A percentile compares a stretch with the other conserved stretches of the same genome.
Conservation (phyloP, 129 eudicot species). For the Centaurea solstitialis region DNA sequence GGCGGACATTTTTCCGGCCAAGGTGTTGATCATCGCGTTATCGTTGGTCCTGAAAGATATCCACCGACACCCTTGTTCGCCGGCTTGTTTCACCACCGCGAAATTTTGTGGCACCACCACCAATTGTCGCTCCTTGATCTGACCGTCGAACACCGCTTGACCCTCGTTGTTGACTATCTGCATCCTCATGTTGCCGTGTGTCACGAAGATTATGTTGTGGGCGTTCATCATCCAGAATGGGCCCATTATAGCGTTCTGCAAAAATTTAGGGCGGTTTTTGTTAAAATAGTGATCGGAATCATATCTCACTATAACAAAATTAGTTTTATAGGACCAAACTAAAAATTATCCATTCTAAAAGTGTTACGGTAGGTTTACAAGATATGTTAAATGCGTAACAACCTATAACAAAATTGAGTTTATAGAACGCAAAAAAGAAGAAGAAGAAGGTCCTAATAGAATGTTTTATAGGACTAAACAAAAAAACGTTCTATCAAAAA, state of each 20-base stretch:
- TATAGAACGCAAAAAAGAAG: too few species aligned
- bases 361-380: neutral
- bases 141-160: conserved; percentile 53
- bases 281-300: neutral
- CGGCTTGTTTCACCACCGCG: conserved; percentile 58
- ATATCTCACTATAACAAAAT: neutral
- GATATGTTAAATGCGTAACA: too few species aligned
- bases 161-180: conserved; percentile 66
- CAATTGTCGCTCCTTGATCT: conserved; percentile 39
- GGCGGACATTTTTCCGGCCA: conserved; percentile 44
- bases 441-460: too few species aligned
- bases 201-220: conserved; percentile 53
- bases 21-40: conserved; percentile 32
- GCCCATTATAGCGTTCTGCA: conserved; percentile 59
- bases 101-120: conserved; percentile 70
- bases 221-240: conserved; percentile 71
- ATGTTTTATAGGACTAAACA: too few species aligned
- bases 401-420: too few species aligned
- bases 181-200: conserved; percentile 48
- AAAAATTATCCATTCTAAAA: neutral
- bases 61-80: conserved; percentile 37
- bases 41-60: conserved; percentile 53
- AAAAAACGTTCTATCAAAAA: too few species aligned
- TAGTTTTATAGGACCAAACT: neutral
- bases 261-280: neutral